These are phyloP conservation scores for Tubosaeta sp. DNA, from an alignment of 768 basidiomycete genomes.

Conservation along the genomic window DNA sequence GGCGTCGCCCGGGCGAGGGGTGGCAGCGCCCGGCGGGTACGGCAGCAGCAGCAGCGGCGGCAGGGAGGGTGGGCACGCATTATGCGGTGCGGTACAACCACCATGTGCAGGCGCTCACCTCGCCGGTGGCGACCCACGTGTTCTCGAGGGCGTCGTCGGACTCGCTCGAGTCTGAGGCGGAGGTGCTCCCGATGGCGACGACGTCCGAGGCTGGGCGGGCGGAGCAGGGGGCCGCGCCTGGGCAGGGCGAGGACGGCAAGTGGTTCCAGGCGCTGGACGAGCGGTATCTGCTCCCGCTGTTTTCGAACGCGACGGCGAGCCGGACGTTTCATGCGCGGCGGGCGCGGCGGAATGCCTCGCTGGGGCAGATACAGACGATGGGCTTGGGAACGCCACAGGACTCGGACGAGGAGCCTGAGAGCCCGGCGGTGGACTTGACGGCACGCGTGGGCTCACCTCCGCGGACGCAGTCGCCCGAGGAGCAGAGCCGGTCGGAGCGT, in stretches of 20 bases:
- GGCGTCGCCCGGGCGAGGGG: conserved; percentile 39
- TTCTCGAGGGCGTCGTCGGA: conserved; percentile 75
- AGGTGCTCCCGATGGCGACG: conserved; percentile 74
- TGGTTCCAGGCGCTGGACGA: conserved; percentile 98
- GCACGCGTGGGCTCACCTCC: conserved; percentile 6
- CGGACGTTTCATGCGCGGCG: conserved; percentile 79
- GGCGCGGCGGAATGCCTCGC: conserved; percentile 46
- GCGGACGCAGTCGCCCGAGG: conserved; percentile 30
- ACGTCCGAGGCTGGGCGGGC: conserved; percentile 28
- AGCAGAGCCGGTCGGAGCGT: conserved; percentile 57
- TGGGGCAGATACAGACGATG: conserved; percentile 11
- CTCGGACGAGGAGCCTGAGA: conserved; percentile 39
- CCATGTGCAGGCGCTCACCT: conserved; percentile 35
- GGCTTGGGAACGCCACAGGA: conserved; percentile 32
- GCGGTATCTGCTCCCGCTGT: conserved; percentile 87
- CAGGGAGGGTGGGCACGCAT: conserved; percentile 51
- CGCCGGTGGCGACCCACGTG: conserved; percentile 27
- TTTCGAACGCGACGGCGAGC: conserved; percentile 88
- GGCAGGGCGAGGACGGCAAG: conserved; percentile 65
- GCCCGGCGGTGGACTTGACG: conserved; percentile 44
- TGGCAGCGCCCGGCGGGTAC: conserved; percentile 20
- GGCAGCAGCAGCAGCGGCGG: conserved; percentile 28
- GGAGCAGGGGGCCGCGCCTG: conserved; percentile 16
- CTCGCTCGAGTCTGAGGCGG: conserved; percentile 72
- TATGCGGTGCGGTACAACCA: conserved; percentile 62